Conservation (phyloP, 176 grass and related monocot species). For the Dactylis glomerata region DNA sequence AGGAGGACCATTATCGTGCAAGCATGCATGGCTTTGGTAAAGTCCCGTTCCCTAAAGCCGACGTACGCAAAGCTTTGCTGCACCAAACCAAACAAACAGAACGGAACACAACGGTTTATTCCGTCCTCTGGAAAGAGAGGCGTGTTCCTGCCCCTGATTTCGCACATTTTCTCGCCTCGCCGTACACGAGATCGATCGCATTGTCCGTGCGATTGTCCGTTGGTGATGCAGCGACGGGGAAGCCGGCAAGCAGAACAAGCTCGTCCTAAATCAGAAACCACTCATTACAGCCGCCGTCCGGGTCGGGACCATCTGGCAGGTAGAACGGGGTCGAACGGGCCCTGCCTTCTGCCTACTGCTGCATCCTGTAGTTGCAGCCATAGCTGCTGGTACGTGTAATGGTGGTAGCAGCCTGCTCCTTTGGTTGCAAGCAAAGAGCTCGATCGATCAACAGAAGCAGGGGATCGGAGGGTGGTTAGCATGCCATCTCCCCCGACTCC, state of each 20-base stretch:
- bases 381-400: slow-evolving; percentile 17
- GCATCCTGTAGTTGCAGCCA: neutral
- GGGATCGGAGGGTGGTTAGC: neutral
- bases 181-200: neutral
- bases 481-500: neutral
- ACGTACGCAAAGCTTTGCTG: neutral
- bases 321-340: neutral
- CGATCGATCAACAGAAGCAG: neutral
- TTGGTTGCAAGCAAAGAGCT: slow-evolving; percentile 52
- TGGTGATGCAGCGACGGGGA: neutral
- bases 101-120: neutral
- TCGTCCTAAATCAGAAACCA: neutral
- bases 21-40: neutral
- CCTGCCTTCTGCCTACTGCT: neutral
- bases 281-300: neutral
- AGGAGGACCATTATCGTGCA: neutral
- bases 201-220: neutral
- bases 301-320: neutral
- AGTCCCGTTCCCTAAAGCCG: neutral
- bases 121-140: neutral
- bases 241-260: neutral
- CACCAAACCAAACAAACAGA: slow-evolving; percentile 1
- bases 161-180: neutral
- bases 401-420: slow-evolving; percentile 26
- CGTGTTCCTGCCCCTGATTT: neutral